These are phyloP conservation scores for Xerocomus spinulosus DNA, from an alignment of 768 basidiomycete species.

Conservation along the genomic window DNA sequence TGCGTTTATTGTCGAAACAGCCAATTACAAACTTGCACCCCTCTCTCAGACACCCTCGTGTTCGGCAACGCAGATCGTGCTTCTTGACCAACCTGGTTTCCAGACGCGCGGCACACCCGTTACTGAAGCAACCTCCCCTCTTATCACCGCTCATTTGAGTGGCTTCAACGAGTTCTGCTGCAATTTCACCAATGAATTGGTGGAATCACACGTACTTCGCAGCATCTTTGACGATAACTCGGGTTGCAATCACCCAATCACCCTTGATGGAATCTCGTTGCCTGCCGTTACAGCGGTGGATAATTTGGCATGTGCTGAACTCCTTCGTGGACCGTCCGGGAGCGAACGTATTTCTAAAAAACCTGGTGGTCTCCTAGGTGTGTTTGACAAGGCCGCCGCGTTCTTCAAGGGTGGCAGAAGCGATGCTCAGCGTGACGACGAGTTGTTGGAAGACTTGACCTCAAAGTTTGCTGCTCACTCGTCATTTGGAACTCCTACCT, in stretches of 20 bases:
- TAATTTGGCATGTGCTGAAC: constrained; percentile 51
- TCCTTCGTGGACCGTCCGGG: constrained; percentile 51
- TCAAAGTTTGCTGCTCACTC: constrained; percentile 45
- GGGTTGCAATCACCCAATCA: constrained; percentile 41
- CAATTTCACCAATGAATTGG: constrained; percentile 56
- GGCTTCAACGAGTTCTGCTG: constrained; percentile 58
- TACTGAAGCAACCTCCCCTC: constrained; percentile 40
- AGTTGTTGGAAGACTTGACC: constrained; percentile 46
- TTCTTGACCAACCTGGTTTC: constrained; percentile 56
- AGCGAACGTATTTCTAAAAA: constrained; percentile 44
- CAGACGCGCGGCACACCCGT: constrained; percentile 46
- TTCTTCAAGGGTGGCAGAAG: constrained; percentile 49
- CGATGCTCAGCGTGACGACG: constrained; percentile 45
- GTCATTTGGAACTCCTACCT: constrained; percentile 42
- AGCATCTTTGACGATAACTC: constrained; percentile 49
- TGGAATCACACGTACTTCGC: constrained; percentile 55
- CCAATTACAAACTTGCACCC: constrained; percentile 54
- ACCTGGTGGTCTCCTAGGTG: constrained; percentile 56
- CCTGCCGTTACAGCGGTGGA: constrained; percentile 49
- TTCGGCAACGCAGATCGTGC: constrained; percentile 44
- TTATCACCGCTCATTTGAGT: constrained; percentile 53
- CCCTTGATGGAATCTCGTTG: constrained; percentile 49
- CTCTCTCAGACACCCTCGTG: constrained; percentile 36
- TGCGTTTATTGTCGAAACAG: constrained; percentile 58
- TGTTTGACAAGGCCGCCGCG: constrained; percentile 47